phyloP scores from a whole-genome alignment of 495 filamentous ascomycete species.

The Echria macrotheca region DNA sequence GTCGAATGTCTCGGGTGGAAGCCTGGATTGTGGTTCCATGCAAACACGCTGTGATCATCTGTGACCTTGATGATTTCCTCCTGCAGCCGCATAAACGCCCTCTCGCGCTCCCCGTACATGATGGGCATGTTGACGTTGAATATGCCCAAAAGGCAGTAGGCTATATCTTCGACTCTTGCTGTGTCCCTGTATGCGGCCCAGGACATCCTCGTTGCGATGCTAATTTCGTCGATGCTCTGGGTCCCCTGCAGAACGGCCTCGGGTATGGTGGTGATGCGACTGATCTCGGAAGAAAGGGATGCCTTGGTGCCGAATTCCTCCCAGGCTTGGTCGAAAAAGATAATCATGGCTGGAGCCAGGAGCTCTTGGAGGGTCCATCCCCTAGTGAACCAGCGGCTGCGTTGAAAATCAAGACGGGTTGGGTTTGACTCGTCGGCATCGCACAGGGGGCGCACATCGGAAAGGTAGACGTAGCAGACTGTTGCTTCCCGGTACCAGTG shows the following conservation, averaged over 20 bases:
- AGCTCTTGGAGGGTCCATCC: no score
- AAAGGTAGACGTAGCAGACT: background rate
- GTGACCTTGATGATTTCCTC: background rate
- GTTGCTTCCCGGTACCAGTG: no score
- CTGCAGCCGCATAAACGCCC: conserved; percentile 31
- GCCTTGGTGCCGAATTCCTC: background rate
- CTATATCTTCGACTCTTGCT: background rate
- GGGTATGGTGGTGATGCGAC: background rate
- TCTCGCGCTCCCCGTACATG: background rate
- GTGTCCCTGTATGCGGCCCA: background rate
- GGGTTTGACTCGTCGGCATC: background rate
- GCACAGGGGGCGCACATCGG: background rate
- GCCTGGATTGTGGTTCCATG: background rate
- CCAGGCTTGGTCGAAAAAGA: background rate
- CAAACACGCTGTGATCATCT: conserved; percentile 1
- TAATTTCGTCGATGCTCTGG: background rate
- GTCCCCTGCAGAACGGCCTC: background rate
- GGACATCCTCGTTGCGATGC: background rate
- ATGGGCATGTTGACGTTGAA: conserved; percentile 3
- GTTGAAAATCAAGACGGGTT: background rate
- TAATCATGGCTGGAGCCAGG: background rate
- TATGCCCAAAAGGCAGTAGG: background rate
- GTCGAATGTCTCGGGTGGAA: background rate
- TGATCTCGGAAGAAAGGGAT: background rate
- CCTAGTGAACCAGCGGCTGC: no score